Conservation (phyloP, 2,329 filamentous ascomycete species). For the Aspergillus viridinutans region DNA sequence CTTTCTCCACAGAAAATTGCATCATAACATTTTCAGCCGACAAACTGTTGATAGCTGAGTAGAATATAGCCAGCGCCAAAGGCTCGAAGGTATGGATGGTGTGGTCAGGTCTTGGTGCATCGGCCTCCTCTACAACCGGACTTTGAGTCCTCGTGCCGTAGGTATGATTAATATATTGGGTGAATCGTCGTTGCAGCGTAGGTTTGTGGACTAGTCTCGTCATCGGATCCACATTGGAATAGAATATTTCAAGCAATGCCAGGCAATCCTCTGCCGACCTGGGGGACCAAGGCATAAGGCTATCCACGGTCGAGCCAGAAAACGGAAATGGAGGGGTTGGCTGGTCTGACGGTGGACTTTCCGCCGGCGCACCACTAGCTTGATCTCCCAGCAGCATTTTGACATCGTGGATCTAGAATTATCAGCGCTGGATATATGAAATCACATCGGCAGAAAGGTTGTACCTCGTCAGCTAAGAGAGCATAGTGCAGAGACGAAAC, state of each 20-base stretch:
- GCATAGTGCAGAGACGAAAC: constrained; percentile 12
- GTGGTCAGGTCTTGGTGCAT: not conserved
- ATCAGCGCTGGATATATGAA: not conserved
- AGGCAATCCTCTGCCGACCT: constrained; percentile 3
- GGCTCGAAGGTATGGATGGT: constrained; percentile 1
- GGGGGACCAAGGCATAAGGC: constrained; percentile 2
- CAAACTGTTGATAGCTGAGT: constrained; percentile 4
- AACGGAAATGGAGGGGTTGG: not conserved
- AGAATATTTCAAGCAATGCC: constrained; percentile 2
- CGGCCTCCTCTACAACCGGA: not conserved
- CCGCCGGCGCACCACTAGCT: not conserved
- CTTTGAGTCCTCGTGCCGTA: not conserved
- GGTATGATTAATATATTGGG: not conserved
- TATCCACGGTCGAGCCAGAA: not conserved
- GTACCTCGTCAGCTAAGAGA: constrained; percentile 9
- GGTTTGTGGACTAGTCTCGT: constrained; percentile 4
- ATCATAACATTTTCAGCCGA: not conserved
- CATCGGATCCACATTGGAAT: constrained; percentile 4
- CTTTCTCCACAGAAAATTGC: not conserved
- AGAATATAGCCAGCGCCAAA: constrained; percentile 4
- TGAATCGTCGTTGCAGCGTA: constrained; percentile 1
- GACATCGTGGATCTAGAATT: constrained; percentile 5
- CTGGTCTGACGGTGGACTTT: not conserved
- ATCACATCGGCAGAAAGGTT: not conserved
- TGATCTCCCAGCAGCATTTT: constrained; percentile 5